A percentile compares a stretch with the other conserved stretches of the same genome.
Evolutionary conservation across 1,284 basidiomycete species (phyloP).

Genomic region (Boletus albobrunnescens): DNA sequence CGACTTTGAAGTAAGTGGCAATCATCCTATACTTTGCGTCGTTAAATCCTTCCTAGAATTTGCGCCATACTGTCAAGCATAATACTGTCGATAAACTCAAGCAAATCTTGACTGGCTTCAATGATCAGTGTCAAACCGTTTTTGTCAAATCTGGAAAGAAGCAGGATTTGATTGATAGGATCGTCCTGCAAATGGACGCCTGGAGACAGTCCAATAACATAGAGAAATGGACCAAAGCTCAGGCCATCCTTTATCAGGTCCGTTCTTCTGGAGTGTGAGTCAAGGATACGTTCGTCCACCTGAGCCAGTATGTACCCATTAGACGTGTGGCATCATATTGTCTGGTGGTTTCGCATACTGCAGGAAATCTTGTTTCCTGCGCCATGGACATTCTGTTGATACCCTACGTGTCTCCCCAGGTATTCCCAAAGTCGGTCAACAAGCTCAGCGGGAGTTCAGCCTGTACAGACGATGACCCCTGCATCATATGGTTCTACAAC

Average conservation of each 20-base stretch:
- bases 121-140: conserved; percentile 66
- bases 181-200: conserved; percentile 49
- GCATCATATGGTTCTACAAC: conserved; percentile 23
- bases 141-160: conserved; percentile 79
- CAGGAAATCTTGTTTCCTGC: conserved; percentile 2
- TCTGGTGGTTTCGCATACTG: conserved; percentile 6
- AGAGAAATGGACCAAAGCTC: conserved; percentile 65
- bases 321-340: conserved; percentile 10
- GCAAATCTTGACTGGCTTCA: conserved; percentile 65
- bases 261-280: conserved; percentile 60
- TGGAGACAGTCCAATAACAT: conserved; percentile 54
- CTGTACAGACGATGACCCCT: conserved; percentile 20
- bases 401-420: conserved; percentile 13
- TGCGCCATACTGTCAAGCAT: conserved; percentile 45
- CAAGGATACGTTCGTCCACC: conserved; percentile 10
- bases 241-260: conserved; percentile 58
- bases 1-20: conserved; percentile 34
- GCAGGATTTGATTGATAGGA: conserved; percentile 75
- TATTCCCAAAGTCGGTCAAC: conserved; percentile 28
- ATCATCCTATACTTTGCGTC: conserved; percentile 4
- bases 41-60: conserved; percentile 36
- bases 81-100: conserved; percentile 80
- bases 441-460: conserved; percentile 24
- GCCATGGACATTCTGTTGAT: conserved; percentile 16
- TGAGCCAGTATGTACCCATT: conserved; percentile 6